Percentiles rank a stretch among this genome's conserved stretches.
Conservation (phyloP, 139 green algal genomes). For the Chara braunii region DNA sequence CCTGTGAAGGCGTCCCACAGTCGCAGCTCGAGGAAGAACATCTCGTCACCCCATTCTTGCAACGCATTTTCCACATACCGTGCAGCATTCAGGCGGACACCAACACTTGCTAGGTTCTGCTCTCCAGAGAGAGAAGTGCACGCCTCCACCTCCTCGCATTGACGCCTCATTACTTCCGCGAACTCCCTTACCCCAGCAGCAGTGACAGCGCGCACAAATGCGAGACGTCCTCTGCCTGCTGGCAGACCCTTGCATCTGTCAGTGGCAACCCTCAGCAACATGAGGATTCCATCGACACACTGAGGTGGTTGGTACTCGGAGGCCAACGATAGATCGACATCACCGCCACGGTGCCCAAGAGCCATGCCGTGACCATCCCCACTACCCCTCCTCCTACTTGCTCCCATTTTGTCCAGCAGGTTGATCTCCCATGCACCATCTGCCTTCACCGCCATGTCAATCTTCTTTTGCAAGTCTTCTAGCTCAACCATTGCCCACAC, state of each 20-base stretch:
- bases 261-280: background rate
- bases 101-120: background rate
- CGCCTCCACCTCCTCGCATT: background rate
- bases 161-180: background rate
- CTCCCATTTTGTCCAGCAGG: background rate
- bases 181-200: background rate
- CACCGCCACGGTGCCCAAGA: background rate
- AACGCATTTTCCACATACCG: slow-evolving; percentile 1
- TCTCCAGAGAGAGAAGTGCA: background rate
- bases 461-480: slow-evolving; percentile 2
- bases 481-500: slow-evolving; percentile 4
- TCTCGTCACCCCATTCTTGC: slow-evolving; percentile 7
- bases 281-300: background rate
- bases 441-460: background rate
- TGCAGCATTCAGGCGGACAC: background rate
- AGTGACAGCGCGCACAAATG: slow-evolving; percentile 1
- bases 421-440: slow-evolving; percentile 3
- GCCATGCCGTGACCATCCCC: too few relatives aligned
- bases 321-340: background rate
- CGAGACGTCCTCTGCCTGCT: background rate
- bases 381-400: background rate
- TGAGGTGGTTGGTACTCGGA: slow-evolving; percentile 1
- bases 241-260: background rate
- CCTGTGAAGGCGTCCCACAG: background rate
- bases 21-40: slow-evolving; percentile 8